Percentiles rank a stretch among this genome's conserved stretches.
phyloP scores from a whole-genome alignment of 768 basidiomycete genomes.

The Trametopsis cervina region DNA sequence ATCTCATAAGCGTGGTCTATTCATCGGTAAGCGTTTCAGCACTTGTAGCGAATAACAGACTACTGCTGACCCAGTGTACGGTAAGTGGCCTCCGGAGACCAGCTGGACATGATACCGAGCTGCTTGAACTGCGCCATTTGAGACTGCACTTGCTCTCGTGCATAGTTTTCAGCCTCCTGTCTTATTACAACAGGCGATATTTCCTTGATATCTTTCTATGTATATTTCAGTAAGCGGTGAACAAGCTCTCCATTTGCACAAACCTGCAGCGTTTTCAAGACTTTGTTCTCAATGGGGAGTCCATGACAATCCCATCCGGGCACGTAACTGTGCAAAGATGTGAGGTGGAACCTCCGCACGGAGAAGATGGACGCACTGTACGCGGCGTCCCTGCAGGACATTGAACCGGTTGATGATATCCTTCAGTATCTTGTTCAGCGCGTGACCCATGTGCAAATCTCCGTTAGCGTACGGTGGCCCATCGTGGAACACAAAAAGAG shows the following conservation, averaged over 20 bases:
- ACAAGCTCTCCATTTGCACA: constrained; percentile 16
- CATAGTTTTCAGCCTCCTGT: constrained; percentile 61
- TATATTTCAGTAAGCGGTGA: not conserved
- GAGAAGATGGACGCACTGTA: constrained; percentile 56
- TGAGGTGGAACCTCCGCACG: not conserved
- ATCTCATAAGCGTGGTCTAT: constrained; percentile 85
- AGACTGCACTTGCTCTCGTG: constrained; percentile 60
- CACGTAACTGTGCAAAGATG: constrained; percentile 55
- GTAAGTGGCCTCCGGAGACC: constrained; percentile 67
- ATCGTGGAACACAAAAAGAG: constrained; percentile 84
- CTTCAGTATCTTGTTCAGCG: constrained; percentile 93
- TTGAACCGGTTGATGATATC: constrained; percentile 92
- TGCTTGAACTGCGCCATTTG: constrained; percentile 77
- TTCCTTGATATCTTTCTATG: constrained; percentile 47
- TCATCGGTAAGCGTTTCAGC: no score
- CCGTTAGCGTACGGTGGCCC: constrained; percentile 99
- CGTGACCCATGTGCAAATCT: constrained; percentile 93
- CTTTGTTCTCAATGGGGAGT: constrained; percentile 93
- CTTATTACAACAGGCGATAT: constrained; percentile 62
- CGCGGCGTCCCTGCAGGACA: constrained; percentile 64
- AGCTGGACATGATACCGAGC: constrained; percentile 91
- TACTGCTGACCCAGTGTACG: constrained; percentile 76
- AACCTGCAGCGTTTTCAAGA: constrained; percentile 70
- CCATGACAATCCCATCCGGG: constrained; percentile 99
- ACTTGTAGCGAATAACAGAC: no score